Base-by-base conservation (phyloP, 306 rosid species). In the Cucumis hystrix region DNA sequence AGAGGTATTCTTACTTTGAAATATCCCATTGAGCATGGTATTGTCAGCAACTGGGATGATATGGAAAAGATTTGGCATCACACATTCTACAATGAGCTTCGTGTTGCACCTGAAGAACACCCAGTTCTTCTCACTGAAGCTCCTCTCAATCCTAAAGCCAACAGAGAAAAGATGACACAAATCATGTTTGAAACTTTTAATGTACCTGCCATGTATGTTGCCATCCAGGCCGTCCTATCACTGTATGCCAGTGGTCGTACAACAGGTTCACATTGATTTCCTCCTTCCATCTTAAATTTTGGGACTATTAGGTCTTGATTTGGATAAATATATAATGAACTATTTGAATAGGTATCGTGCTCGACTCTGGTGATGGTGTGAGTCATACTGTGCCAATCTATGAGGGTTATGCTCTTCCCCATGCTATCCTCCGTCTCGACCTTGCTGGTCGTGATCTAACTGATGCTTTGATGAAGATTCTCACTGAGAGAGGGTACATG, bases 51-150 rank as follows among this genome's bases (percentile, higher is more conserved):
- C 85, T 93, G 98, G 98, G 98, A 93, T 86, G 98, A 93, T 87
- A 93, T 93, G 98, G 98, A 93, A 77, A 93, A 93, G 92, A 93
- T 93, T 79, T 93, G 98, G 98, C 98, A 93, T 91, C 98, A 93
- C 81, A 93, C 98, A 67, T 93, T 93, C 87, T 93, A 93, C 90
- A 93, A 93, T 74, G 98, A 93, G 79, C 89, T 93, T 74, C 98
- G 98, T 82, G 98, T 93, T 81, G 98, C 98, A 67, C 98, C 98
- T 13, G 98, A 93, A 82, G 98, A 93, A 87, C 98, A 93, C 84
- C 98, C 98, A 49, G 98, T 93, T 80, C 97, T 93, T 81, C 93
- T 93, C 43, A 93, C 98, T 6, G 98, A 93, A 87, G 98, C 98
- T 78, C 98, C 98, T 79, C 90, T 93, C 82, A 93, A 93, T 82